Evolutionary conservation across 176 grass and related monocot genomes (phyloP).

Genomic region (Carex kokanica): DNA sequence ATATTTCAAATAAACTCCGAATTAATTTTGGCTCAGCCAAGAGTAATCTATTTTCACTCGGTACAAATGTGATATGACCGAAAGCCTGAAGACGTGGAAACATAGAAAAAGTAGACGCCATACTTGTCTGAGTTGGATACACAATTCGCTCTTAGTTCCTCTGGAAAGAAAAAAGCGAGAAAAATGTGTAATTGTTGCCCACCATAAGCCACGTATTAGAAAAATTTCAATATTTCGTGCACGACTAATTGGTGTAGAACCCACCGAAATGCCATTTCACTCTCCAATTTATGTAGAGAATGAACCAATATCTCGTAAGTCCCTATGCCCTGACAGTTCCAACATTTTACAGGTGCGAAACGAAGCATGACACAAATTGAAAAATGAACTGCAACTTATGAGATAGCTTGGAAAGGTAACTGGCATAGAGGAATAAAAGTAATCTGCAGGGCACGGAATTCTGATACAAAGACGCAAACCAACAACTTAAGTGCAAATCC

Average conservation of each 20-base stretch:
- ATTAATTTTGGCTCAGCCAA: no score
- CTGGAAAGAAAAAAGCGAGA: neutral
- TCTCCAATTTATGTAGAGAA: neutral
- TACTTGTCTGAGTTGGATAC: neutral
- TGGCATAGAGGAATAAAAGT: neutral
- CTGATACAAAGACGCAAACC: neutral
- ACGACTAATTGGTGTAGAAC: neutral
- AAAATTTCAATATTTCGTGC: neutral
- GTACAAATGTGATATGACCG: no score
- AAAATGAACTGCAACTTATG: neutral
- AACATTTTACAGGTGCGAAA: neutral
- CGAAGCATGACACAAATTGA: neutral
- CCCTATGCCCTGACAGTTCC: no score
- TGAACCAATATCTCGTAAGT: neutral
- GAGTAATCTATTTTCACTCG: no score
- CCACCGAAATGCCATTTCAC: neutral
- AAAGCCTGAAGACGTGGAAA: no score
- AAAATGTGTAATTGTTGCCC: neutral
- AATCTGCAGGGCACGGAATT: neutral
- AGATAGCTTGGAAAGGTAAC: neutral
- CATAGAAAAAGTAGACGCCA: no score
- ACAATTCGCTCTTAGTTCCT: neutral
- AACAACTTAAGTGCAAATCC: slow-evolving; percentile 8
- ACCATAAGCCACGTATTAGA: neutral
- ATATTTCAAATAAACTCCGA: no score